These are phyloP conservation scores for Mayamaea pseudoterrestris DNA, from an alignment of 108 stramenopile genomes.

Conservation along the genomic window DNA sequence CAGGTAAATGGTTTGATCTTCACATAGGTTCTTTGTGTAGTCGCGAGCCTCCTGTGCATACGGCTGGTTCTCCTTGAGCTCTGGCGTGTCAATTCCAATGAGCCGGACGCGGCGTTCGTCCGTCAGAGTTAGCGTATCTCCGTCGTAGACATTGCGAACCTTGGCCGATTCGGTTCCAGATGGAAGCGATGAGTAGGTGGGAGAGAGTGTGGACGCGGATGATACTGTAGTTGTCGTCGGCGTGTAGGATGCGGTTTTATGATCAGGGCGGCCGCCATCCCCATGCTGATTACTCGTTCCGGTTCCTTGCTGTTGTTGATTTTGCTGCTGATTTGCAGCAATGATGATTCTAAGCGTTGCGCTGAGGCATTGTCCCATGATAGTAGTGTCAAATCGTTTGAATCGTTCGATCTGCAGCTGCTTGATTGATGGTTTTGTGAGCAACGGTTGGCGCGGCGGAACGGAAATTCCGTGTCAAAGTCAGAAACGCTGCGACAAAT, in stretches of 20 bases:
- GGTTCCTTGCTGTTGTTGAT: too few species aligned
- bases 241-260: conserved; percentile 25
- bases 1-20: conserved; percentile 43
- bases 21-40: conserved; percentile 45
- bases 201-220: too few species aligned
- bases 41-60: conserved; percentile 71
- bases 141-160: conserved; percentile 64
- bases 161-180: conserved; percentile 29
- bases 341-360: too few species aligned
- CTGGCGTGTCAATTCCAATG: conserved; percentile 71
- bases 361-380: too few species aligned
- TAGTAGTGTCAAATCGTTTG: too few species aligned
- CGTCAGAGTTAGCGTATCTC: conserved; percentile 59
- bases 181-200: conserved; percentile 40
- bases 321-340: too few species aligned
- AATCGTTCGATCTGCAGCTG: too few species aligned
- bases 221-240: conserved; percentile 25
- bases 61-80: conserved; percentile 63
- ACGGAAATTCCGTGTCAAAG: too few species aligned
- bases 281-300: too few species aligned
- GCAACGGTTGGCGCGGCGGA: too few species aligned
- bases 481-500: too few species aligned
- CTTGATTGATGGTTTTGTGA: too few species aligned
- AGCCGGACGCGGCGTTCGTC: conserved; percentile 53
- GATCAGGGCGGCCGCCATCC: conserved; percentile 14